Percentiles rank a stretch among this genome's conserved stretches.
phyloP scores from a whole-genome alignment of 1,284 basidiomycete species.

The Sphagnurus paluster region DNA sequence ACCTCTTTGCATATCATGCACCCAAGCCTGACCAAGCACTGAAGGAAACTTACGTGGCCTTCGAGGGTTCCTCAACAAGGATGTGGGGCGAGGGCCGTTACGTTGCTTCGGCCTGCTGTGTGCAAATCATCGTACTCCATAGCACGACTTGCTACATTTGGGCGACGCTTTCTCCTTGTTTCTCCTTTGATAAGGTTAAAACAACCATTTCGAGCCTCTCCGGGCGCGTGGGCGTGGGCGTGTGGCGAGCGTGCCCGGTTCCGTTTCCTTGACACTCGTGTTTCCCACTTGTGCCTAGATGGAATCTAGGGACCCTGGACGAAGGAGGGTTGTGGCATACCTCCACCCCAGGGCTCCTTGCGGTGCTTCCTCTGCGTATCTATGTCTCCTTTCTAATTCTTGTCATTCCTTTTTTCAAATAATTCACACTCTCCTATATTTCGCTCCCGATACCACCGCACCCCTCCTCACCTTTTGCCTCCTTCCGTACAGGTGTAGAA shows the following conservation, averaged over 20 bases:
- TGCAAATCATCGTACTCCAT: too few relatives aligned
- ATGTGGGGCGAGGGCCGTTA: too few relatives aligned
- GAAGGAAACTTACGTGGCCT: too few relatives aligned
- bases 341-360: conserved; percentile 22
- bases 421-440: conserved; percentile 14
- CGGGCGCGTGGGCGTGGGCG: neutral
- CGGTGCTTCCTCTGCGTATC: conserved; percentile 14
- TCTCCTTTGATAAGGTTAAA: conserved; percentile 5
- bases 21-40: too few relatives aligned
- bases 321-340: conserved; percentile 8
- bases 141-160: neutral
- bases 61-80: too few relatives aligned
- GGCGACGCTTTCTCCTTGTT: neutral
- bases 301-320: conserved; percentile 27
- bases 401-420: conserved; percentile 16
- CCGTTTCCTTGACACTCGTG: conserved; percentile 26
- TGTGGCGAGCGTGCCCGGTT: conserved; percentile 11
- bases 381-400: conserved; percentile 14
- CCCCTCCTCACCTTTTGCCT: conserved; percentile 12
- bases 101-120: too few relatives aligned
- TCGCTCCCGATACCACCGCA: conserved; percentile 6
- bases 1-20: neutral
- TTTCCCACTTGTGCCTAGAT: conserved; percentile 30
- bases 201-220: conserved; percentile 4
- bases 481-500: neutral